Evolutionary conservation across 1,284 basidiomycete genomes (phyloP), one percentile per base, ranked within the genome.

Genomic region (Ustilago shanxiensis): DNA sequence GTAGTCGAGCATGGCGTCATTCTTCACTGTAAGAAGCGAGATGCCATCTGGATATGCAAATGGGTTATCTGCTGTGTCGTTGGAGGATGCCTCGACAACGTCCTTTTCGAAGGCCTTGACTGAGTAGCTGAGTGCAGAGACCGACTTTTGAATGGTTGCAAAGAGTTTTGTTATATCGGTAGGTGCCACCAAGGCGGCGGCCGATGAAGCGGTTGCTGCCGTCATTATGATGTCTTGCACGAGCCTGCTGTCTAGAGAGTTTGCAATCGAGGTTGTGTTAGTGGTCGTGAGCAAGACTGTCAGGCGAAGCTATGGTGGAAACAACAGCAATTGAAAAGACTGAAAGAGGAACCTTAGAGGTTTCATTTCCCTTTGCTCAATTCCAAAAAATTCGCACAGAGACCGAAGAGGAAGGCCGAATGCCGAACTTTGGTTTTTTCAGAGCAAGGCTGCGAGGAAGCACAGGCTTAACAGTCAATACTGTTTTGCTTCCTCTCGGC

Each of bases 11-110:
- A 98, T 89, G 14, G 93, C 87, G 65, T 95, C 91, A 77, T 95
- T 93, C 87, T 98, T 96, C 63, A 95, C 88, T 3, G 93, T 92
- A 18, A 99, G 89, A 1, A 99, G 89, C 0, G 96, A 98, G 71
- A 98, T 93, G 29, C 96, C 96, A 29, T 93, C 79, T 9, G 80
- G 75, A 47, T 79, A 80, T n/a, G 73, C 64, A 28, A 76, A 72
- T 2, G 71, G 66, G 50, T 73, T 68, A 7, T 45, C 39, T 45
- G 37, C 18, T 3, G 53, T 13, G 24, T 67, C 70, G 20, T 14
- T 52, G 37, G 71, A 68, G 18, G 55, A 29, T 26, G 59, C 52
- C 5, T 62, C 50, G 18, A 44, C 24, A 2, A 72, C 56, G 24
- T 77, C 74, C 37, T 66, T 62, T 14, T 69, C 66, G 54, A 77